Conservation (phyloP, 768 basidiomycete species). For the Hericium rajendrae region DNA sequence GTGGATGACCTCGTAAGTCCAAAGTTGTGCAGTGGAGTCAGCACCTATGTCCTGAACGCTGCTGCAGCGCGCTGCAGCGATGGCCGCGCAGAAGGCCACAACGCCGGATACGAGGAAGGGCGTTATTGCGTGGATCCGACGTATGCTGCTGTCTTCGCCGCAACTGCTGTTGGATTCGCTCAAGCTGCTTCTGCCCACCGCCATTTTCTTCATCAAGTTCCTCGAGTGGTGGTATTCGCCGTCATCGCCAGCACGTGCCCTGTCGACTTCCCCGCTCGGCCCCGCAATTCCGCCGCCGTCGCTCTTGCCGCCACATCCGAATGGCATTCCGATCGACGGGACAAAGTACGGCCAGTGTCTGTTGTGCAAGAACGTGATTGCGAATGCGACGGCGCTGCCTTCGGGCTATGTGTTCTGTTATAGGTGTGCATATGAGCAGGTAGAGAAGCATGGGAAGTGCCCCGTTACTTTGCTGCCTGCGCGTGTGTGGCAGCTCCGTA, state of each 20-base stretch:
- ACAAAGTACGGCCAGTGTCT: constrained; percentile 76
- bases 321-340: constrained; percentile 54
- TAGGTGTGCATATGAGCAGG: constrained; percentile 77
- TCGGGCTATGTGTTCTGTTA: constrained; percentile 96
- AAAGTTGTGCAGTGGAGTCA: background rate
- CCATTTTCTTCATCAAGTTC: constrained; percentile 94
- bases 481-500: constrained; percentile 74
- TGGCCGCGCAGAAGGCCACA: constrained; percentile 10
- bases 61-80: constrained; percentile 19
- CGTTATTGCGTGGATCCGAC: constrained; percentile 34
- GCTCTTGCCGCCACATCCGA: constrained; percentile 66
- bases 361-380: constrained; percentile 59
- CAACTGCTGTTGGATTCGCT: constrained; percentile 67
- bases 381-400: constrained; percentile 84
- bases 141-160: constrained; percentile 43
- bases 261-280: constrained; percentile 51
- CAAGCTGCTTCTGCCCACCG: constrained; percentile 70
- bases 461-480: constrained; percentile 79
- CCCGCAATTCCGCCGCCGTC: constrained; percentile 70
- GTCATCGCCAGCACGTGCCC: constrained; percentile 70
- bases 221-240: constrained; percentile 99
- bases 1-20: constrained; percentile 66
- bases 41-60: constrained; percentile 4
- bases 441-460: constrained; percentile 70
- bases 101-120: constrained; percentile 23